Base-by-base conservation (phyloP, 2,329 filamentous ascomycete genomes). In the Berkeleyomyces rouxiae region DNA sequence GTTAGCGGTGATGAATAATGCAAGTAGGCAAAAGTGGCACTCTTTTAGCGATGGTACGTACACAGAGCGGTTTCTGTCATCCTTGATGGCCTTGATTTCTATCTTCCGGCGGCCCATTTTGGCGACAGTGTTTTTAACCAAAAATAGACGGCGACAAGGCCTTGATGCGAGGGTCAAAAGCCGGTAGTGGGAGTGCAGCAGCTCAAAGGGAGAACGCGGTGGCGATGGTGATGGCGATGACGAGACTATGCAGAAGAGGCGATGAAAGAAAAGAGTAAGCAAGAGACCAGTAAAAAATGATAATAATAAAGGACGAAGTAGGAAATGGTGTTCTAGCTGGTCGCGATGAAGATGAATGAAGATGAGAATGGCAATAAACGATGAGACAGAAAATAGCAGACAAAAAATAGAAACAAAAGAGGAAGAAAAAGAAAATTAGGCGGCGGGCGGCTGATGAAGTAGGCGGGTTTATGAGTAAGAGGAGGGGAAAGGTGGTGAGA, bases 11-110 rank as follows among this genome's bases (percentile, higher is more conserved):
- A 49, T 11, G 53, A 46, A 31, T 53, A 33, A 23, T 47, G 11
- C 37, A 40, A 36, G n/a, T 44, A 57, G 7, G 42, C 16, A 6
- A 63, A 36, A 43, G 33, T 11, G 49, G n/a, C 46, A n/a, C 7
- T 6, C 46, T n/a, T 7, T 49, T 7, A 59, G 31, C 59, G 60
- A 57, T 61, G 40, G 53, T 64, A 79, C 89, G 75, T 90, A 96
- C 91, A 96, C 91, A 70, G 91, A 96, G 73, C 91, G 90, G 73
- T 96, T 96, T 71, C 91, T 85, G 76, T 96, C 91, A 84, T 96
- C 91, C 77, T 96, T 96, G 81, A 97, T 97, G 69, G 92, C 90
- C 78, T 96, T 96, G 80, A 99, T 97, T 79, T 97, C 93, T 73
- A 99, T 99, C 84, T 99, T 99, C 82, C 93, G 85, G 75, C 93